Evolutionary conservation across 139 green algal genomes (phyloP), one percentile per base, ranked within the genome.

Genomic region (Axilococcus clingmanii): DNA sequence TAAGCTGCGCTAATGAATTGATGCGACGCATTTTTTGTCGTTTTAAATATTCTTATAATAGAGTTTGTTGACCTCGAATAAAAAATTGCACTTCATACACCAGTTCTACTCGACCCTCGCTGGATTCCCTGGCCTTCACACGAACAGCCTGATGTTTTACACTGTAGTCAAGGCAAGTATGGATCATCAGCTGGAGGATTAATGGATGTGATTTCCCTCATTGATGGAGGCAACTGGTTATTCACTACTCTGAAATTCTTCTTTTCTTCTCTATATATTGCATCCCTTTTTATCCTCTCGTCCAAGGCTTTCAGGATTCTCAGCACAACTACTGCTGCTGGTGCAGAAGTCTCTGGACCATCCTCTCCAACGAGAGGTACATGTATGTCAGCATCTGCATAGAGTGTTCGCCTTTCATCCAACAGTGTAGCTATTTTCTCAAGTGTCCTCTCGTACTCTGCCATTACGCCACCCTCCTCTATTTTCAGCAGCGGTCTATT

Each of bases 321-420:
- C 19, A 58, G 49, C n/a, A 59, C 44, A 2, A 80, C 50, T 20
- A 68, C 40, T n/a, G 58, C 71, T 3, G 66, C 20, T 3, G 65
- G 34, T 0, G 69, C 68, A 14, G 56, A 53, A 9, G 27, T 33
- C 9, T 41, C 38, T 33, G 25, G 31, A 11, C 32, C 23, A 20
- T 52, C 47, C 1, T 63, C 66, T 12, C 75, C 75, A 17, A 78
- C 59, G 33, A 92, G 48, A 0, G 66, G 49, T 14, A 92, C 69
- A 7, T 52, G 43, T 5, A 92, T 43, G 48, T 92, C 83, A 19
- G 81, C 71, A 32, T 72, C 69, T 42, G 76, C 73, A 41, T 92
- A 92, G 46, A 67, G 71, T 24, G 67, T 51, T 5, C 30, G 58
- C 29, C 81, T 71, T 30, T 85, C 60, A 23, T 77, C 67, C 36